These are phyloP conservation scores for Polychaeton citri DNA, from an alignment of 2,329 filamentous ascomycete genomes.

Conservation along the genomic window DNA sequence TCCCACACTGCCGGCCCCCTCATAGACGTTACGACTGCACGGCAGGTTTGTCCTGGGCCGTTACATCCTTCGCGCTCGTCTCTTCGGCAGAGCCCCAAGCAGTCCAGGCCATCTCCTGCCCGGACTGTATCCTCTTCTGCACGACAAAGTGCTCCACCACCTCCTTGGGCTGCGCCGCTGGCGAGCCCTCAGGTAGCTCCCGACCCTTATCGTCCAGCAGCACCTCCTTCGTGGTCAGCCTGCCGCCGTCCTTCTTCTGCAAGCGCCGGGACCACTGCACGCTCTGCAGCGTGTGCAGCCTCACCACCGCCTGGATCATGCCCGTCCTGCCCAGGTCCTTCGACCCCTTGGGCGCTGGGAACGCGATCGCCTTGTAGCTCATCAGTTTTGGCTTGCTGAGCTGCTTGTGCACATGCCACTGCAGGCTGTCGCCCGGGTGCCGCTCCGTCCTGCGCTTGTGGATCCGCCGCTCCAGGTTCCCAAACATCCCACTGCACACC, in stretches of 20 bases:
- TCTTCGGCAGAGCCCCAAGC: constrained; percentile 33
- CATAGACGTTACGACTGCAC: no score
- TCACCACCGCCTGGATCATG: constrained; percentile 18
- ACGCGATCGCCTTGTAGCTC: constrained; percentile 9
- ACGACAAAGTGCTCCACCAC: constrained; percentile 38
- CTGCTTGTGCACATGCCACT: constrained; percentile 19
- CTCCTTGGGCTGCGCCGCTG: constrained; percentile 21
- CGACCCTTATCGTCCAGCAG: constrained; percentile 12
- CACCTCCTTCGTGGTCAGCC: constrained; percentile 15
- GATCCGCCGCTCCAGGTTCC: constrained; percentile 20
- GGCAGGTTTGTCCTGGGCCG: no score
- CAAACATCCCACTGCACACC: constrained; percentile 11
- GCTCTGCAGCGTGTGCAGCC: constrained; percentile 15
- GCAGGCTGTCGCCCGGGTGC: constrained; percentile 4
- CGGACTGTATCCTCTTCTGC: constrained; percentile 30
- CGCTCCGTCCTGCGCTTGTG: constrained; percentile 22
- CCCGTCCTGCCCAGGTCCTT: constrained; percentile 9
- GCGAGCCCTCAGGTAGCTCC: constrained; percentile 23
- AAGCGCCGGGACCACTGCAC: constrained; percentile 12
- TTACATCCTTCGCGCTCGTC: constrained; percentile 1
- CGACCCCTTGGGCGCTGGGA: constrained; percentile 5
- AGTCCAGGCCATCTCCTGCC: constrained; percentile 32
- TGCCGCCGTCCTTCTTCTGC: constrained; percentile 6
- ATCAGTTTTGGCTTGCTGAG: constrained; percentile 13
- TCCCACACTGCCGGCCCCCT: not conserved